A percentile compares a stretch with the other conserved stretches of the same genome.
Conservation (phyloP, 371 early-diverging fungal genomes). For the Rhizopus microsporus region DNA sequence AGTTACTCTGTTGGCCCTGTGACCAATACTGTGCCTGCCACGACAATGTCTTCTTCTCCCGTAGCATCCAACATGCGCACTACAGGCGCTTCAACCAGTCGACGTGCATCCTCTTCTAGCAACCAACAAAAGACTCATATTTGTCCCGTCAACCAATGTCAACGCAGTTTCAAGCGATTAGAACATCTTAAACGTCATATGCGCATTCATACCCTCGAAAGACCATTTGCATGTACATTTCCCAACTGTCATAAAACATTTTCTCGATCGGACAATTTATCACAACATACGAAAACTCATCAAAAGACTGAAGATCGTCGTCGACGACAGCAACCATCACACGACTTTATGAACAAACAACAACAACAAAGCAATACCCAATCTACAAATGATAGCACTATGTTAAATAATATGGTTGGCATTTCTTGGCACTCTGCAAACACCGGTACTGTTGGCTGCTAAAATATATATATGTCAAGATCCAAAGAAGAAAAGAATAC, state of each 20-base stretch:
- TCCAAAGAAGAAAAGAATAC: background rate
- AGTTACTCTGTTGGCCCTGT: conserved; percentile 1
- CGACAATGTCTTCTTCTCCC: conserved; percentile 4
- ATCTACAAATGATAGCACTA: conserved; percentile 1
- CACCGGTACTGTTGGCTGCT: conserved; percentile 29
- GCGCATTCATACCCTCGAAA: conserved; percentile 83
- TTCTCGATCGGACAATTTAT: conserved; percentile 76
- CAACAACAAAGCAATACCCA: conserved; percentile 4
- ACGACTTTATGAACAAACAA: conserved; percentile 20
- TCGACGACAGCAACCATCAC: conserved; percentile 29
- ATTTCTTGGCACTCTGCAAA: conserved; percentile 26
- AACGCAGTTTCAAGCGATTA: conserved; percentile 71
- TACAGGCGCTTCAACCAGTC: conserved; percentile 6
- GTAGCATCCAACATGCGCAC: background rate
- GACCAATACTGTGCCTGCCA: conserved; percentile 9
- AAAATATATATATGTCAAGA: conserved; percentile 6
- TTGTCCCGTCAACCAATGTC: conserved; percentile 57
- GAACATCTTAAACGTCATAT: conserved; percentile 92
- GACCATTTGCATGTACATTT: conserved; percentile 71
- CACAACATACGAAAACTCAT: conserved; percentile 65
- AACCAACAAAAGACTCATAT: conserved; percentile 43
- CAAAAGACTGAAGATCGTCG: conserved; percentile 45
- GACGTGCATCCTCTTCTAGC: conserved; percentile 5
- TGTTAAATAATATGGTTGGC: conserved; percentile 14
- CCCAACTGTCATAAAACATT: conserved; percentile 78